These are phyloP conservation scores for Saccharum officinarum DNA, from an alignment of 176 grass and related monocot genomes.

Conservation along the genomic window DNA sequence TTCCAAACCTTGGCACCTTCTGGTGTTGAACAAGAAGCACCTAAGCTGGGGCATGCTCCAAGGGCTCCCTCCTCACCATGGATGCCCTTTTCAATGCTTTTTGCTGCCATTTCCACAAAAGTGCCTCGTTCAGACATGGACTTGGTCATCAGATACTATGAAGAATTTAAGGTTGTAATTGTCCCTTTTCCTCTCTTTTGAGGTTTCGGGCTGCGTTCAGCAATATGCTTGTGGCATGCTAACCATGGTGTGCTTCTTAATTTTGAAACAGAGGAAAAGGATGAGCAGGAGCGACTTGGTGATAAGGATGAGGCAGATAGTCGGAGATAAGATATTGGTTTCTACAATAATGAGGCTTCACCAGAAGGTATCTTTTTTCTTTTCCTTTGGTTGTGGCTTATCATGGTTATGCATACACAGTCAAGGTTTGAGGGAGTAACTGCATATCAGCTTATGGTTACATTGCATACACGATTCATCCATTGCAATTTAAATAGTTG, in stretches of 20 bases:
- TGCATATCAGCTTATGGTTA: background rate
- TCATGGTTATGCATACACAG: background rate
- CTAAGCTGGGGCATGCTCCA: constrained; percentile 31
- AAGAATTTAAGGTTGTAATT: constrained; percentile 77
- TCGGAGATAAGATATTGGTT: constrained; percentile 72
- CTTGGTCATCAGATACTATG: constrained; percentile 51
- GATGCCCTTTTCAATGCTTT: constrained; percentile 88
- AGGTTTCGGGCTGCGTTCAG: background rate
- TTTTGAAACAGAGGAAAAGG: constrained; percentile 58
- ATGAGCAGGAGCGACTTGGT: constrained; percentile 70
- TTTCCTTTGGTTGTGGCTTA: background rate
- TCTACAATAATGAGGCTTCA: constrained; percentile 70
- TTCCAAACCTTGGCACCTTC: constrained; percentile 13
- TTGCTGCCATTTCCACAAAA: constrained; percentile 78
- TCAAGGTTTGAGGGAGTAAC: background rate
- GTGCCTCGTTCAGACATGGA: constrained; percentile 66
- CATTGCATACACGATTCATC: background rate
- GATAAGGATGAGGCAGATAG: constrained; percentile 52
- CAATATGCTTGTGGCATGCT: constrained; percentile 17
- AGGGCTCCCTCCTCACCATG: constrained; percentile 60
- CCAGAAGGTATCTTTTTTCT: constrained; percentile 50
- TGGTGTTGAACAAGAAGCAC: constrained; percentile 21
- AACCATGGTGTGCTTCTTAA: constrained; percentile 14
- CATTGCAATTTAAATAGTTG: background rate
- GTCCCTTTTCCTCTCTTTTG: background rate